A percentile compares a stretch with the other conserved stretches of the same genome.
These are phyloP conservation scores for Pisolithus orientalis DNA, from an alignment of 768 basidiomycete genomes.

Conservation along the genomic window DNA sequence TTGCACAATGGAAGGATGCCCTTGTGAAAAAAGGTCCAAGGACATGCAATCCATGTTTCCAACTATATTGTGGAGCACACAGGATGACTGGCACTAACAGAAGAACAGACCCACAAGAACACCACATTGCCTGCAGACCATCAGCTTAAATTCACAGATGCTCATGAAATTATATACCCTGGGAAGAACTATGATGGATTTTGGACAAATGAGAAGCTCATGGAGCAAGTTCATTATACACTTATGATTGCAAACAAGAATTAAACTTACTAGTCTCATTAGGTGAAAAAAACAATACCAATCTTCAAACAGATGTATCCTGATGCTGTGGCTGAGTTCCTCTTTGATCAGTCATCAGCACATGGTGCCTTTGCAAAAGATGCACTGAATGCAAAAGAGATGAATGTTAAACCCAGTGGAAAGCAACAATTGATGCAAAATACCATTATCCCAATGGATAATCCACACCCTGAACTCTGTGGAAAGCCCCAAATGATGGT, in stretches of 20 bases:
- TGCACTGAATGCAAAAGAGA: slow-evolving; percentile 21
- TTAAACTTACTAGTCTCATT: neutral
- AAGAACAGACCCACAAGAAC: slow-evolving; percentile 2
- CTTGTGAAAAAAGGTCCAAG: slow-evolving; percentile 22
- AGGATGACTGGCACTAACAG: slow-evolving; percentile 9
- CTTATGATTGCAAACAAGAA: neutral
- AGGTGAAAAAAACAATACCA: slow-evolving; percentile 8
- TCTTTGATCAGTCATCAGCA: slow-evolving; percentile 24
- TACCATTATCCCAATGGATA: slow-evolving; percentile 13
- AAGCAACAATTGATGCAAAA: slow-evolving; percentile 10
- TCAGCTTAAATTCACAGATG: slow-evolving; percentile 3
- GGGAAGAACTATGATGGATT: slow-evolving; percentile 17
- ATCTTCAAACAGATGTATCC: slow-evolving; percentile 20
- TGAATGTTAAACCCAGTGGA: slow-evolving; percentile 21
- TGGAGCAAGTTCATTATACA: slow-evolving; percentile 7
- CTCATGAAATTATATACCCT: slow-evolving; percentile 16
- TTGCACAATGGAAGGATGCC: slow-evolving; percentile 18
- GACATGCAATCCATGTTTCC: slow-evolving; percentile 14
- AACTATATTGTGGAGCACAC: slow-evolving; percentile 14
- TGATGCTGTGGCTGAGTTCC: slow-evolving; percentile 10
- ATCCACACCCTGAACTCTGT: slow-evolving; percentile 4
- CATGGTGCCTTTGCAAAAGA: slow-evolving; percentile 19
- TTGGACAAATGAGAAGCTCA: slow-evolving; percentile 20
- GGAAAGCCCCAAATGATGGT: slow-evolving; percentile 5
- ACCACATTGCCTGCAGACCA: neutral